phyloP scores from a whole-genome alignment of 2,329 filamentous ascomycete species.

The Neophaeococcomyces aloes region DNA sequence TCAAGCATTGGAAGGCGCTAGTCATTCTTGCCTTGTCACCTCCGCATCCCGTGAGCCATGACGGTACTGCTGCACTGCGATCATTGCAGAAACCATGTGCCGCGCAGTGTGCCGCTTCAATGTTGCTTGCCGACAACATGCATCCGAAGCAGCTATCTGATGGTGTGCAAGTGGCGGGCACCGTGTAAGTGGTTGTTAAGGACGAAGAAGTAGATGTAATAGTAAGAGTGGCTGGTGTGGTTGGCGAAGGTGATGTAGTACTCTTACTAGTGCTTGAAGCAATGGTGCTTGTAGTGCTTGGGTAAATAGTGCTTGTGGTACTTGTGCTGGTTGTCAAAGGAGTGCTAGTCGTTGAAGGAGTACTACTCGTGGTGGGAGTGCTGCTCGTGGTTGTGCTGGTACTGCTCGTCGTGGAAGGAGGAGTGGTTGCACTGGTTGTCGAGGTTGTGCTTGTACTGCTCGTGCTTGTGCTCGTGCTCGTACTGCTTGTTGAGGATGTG shows the following conservation, averaged over 20 bases:
- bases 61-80: neutral
- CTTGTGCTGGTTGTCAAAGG: neutral
- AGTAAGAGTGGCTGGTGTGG: neutral
- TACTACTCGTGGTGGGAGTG: neutral
- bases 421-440: neutral
- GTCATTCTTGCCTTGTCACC: neutral
- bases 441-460: neutral
- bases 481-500: neutral
- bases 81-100: constrained; percentile 1
- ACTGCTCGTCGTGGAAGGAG: neutral
- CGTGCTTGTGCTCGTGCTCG: neutral
- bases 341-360: neutral
- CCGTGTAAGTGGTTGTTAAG: neutral
- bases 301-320: neutral
- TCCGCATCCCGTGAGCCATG: neutral
- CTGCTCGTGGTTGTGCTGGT: neutral
- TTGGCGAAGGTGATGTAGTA: neutral
- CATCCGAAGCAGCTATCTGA: neutral
- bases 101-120: constrained; percentile 1
- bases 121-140: constrained; percentile 1
- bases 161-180: constrained; percentile 5
- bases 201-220: neutral
- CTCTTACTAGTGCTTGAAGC: neutral
- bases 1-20: constrained; percentile 6
- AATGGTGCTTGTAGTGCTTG: neutral